phyloP scores from a whole-genome alignment of 2,329 filamentous ascomycete genomes.

The Myriosclerotinia scirpicola region DNA sequence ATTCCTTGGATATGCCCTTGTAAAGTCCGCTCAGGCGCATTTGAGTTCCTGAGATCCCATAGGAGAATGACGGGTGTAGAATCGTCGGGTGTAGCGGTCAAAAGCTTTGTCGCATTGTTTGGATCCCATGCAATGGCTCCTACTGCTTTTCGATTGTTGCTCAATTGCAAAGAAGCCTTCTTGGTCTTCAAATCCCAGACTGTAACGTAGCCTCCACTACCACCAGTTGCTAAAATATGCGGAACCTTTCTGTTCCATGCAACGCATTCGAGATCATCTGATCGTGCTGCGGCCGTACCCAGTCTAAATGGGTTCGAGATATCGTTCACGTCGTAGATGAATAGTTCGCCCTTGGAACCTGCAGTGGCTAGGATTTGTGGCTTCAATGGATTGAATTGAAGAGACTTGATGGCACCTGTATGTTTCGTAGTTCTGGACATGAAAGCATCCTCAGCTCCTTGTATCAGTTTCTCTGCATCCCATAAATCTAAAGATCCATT shows the following conservation, averaged over 20 bases:
- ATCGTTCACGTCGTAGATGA: slow-evolving; percentile 92
- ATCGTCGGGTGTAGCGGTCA: slow-evolving; percentile 90
- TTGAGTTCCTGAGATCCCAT: slow-evolving; percentile 95
- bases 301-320: slow-evolving; percentile 83
- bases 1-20: slow-evolving; percentile 94
- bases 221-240: slow-evolving; percentile 93
- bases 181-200: slow-evolving; percentile 99
- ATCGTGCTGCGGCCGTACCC: slow-evolving; percentile 81
- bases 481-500: slow-evolving; percentile 91
- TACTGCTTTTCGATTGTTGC: slow-evolving; percentile 89
- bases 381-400: slow-evolving; percentile 95
- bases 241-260: slow-evolving; percentile 99
- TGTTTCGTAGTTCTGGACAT: slow-evolving; percentile 89
- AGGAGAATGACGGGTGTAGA: slow-evolving; percentile 83
- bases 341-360: slow-evolving; percentile 93
- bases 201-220: slow-evolving; percentile 89
- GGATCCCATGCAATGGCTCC: slow-evolving; percentile 98
- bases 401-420: slow-evolving; percentile 84
- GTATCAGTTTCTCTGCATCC: slow-evolving; percentile 73
- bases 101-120: slow-evolving; percentile 87
- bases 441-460: slow-evolving; percentile 66
- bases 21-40: slow-evolving; percentile 85
- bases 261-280: slow-evolving; percentile 92
- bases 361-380: slow-evolving; percentile 89
- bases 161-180: slow-evolving; percentile 93